phyloP scores from a whole-genome alignment of 495 filamentous ascomycete species.

The Neurospora pannonica region DNA sequence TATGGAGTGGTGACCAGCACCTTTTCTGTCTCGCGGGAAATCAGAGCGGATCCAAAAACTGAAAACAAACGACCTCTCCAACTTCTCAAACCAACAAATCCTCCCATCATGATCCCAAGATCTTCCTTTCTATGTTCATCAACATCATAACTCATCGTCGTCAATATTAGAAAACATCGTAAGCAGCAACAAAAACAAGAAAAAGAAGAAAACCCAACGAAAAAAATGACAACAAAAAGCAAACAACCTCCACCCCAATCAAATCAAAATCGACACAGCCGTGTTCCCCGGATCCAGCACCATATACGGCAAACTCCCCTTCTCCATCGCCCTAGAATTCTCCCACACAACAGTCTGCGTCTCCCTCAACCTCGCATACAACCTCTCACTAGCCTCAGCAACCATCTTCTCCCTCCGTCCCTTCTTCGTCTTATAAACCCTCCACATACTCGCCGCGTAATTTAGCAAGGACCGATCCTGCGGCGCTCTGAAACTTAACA shows the following conservation, averaged over 20 bases:
- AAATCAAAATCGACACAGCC: constrained; percentile 33
- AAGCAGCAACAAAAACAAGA: not conserved
- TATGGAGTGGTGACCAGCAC: not conserved
- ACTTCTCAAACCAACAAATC: not conserved
- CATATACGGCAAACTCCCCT: constrained; percentile 30
- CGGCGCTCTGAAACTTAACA: constrained; percentile 35
- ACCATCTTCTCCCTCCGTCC: constrained; percentile 6
- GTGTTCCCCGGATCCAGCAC: constrained; percentile 32
- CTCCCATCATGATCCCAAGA: not conserved
- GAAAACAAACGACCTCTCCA: not conserved
- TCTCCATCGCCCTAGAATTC: constrained; percentile 19
- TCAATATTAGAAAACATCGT: not conserved
- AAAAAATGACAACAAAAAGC: not conserved
- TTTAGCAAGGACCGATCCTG: constrained; percentile 28
- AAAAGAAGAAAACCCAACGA: not conserved
- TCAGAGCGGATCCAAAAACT: not conserved
- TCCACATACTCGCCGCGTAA: constrained; percentile 27
- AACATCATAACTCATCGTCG: not conserved
- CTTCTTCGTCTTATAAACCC: constrained; percentile 16
- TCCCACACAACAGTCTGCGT: constrained; percentile 16
- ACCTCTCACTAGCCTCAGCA: constrained; percentile 12
- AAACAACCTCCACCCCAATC: not conserved
- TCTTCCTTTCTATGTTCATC: not conserved
- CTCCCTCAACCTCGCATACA: constrained; percentile 18
- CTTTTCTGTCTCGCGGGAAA: not conserved